Evolutionary conservation across 495 filamentous ascomycete genomes (phyloP).

Genomic region (Darksidea phi): DNA sequence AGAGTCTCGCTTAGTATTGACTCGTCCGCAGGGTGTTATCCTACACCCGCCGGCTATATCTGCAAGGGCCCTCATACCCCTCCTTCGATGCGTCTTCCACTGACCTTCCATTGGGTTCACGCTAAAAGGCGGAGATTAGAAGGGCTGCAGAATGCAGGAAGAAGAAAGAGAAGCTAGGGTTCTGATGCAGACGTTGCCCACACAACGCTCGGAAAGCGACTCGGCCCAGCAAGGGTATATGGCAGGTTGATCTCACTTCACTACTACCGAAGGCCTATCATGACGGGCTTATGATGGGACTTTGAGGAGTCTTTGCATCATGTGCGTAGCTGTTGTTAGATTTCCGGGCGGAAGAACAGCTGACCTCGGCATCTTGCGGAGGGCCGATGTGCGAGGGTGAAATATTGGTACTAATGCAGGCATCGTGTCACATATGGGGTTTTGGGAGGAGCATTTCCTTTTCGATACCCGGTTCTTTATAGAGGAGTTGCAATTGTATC

Average conservation of each 20-base stretch:
- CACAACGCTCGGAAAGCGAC: constrained; percentile 6
- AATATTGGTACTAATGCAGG: background rate
- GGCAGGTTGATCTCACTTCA: background rate
- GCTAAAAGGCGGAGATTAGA: constrained; percentile 14
- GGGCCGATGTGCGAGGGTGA: background rate
- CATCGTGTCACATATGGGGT: background rate
- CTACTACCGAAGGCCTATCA: background rate
- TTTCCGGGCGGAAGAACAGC: background rate
- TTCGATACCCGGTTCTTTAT: too few relatives aligned
- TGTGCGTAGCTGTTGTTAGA: background rate
- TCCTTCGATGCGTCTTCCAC: constrained; percentile 9
- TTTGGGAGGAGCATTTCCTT: too few relatives aligned
- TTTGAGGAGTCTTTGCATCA: background rate
- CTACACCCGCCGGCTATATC: constrained; percentile 24
- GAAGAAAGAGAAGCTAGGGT: background rate
- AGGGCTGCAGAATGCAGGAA: constrained; percentile 6
- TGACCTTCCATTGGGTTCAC: constrained; percentile 1
- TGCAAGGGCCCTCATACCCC: constrained; percentile 7
- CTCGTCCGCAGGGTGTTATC: background rate
- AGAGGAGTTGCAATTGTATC: too few relatives aligned
- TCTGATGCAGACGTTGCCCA: background rate
- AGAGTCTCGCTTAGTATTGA: too few relatives aligned
- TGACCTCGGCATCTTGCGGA: background rate
- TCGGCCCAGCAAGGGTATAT: constrained; percentile 2
- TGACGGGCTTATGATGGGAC: background rate